These are phyloP conservation scores for Botrytis tulipae DNA, from an alignment of 2,329 filamentous ascomycete genomes.

Conservation along the genomic window DNA sequence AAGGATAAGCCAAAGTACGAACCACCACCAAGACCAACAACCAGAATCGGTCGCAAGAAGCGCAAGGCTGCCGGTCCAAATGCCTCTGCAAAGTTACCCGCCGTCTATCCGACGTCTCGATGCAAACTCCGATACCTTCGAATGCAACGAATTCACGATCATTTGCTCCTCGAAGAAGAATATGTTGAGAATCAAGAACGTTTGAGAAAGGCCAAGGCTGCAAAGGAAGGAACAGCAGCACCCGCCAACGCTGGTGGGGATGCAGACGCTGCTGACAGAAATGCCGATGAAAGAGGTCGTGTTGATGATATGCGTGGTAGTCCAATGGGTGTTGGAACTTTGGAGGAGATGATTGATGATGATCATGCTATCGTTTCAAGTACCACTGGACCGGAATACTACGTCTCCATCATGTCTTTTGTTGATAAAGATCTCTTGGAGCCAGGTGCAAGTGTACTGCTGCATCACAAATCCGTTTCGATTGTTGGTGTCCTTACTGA, in stretches of 20 bases:
- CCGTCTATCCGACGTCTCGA: slow-evolving; percentile 90
- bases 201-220: slow-evolving; percentile 84
- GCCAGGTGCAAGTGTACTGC: slow-evolving; percentile 88
- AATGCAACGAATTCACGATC: slow-evolving; percentile 98
- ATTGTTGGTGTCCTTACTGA: slow-evolving; percentile 97
- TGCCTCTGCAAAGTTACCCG: slow-evolving; percentile 90
- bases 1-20: slow-evolving; percentile 99
- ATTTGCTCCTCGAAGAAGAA: slow-evolving; percentile 93
- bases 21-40: slow-evolving; percentile 93
- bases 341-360: slow-evolving; percentile 98
- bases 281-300: slow-evolving; percentile 89
- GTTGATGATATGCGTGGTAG: slow-evolving; percentile 99
- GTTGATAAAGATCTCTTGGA: slow-evolving; percentile 98
- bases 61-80: slow-evolving; percentile 91
- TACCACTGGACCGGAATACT: slow-evolving; percentile 96
- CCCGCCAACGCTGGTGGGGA: slow-evolving; percentile 60
- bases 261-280: slow-evolving; percentile 73
- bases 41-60: slow-evolving; percentile 97
- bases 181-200: slow-evolving; percentile 99
- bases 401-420: slow-evolving; percentile 99
- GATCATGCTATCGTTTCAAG: slow-evolving; percentile 98
- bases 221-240: slow-evolving; percentile 61
- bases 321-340: slow-evolving; percentile 95
- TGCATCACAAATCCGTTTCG: slow-evolving; percentile 97
- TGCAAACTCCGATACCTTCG: slow-evolving; percentile 96